phyloP scores from a whole-genome alignment of 345 rosid species.

The Citrus unshiu region DNA sequence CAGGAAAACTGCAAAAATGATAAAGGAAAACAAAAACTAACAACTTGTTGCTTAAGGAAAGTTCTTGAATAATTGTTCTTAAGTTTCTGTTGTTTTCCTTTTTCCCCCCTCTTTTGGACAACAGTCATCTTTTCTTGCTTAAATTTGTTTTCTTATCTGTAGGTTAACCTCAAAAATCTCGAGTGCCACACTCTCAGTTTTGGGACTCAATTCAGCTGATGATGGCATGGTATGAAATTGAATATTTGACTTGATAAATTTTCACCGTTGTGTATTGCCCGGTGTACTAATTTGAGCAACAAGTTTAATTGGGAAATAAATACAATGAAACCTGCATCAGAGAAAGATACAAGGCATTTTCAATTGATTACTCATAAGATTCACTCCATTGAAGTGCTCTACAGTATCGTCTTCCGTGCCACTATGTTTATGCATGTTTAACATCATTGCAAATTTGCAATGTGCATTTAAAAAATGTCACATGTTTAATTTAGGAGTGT shows the following conservation, averaged over 20 bases:
- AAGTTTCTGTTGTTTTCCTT: background rate
- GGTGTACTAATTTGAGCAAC: background rate
- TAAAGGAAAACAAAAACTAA: background rate
- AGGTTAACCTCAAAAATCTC: constrained; percentile 78
- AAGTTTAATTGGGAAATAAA: background rate
- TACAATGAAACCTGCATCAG: background rate
- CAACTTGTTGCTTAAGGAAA: background rate
- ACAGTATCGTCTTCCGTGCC: background rate
- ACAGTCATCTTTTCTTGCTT: background rate
- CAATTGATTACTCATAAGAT: background rate
- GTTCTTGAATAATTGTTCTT: background rate
- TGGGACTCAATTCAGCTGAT: constrained; percentile 40
- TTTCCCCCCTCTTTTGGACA: background rate
- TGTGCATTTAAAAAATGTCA: background rate
- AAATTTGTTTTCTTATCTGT: constrained; percentile 14
- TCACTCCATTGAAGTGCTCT: background rate
- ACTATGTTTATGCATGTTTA: background rate
- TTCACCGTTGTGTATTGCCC: background rate
- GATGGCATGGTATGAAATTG: constrained; percentile 17
- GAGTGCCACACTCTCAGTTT: constrained; percentile 80
- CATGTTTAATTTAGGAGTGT: background rate
- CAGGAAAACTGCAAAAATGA: too few relatives aligned
- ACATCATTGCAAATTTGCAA: too few relatives aligned
- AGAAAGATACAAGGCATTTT: background rate
- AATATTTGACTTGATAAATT: background rate